Evolutionary conservation across 148 eudicot species (phyloP), one percentile per base, ranked within the genome.

Genomic region (Suaeda aralocaspica): DNA sequence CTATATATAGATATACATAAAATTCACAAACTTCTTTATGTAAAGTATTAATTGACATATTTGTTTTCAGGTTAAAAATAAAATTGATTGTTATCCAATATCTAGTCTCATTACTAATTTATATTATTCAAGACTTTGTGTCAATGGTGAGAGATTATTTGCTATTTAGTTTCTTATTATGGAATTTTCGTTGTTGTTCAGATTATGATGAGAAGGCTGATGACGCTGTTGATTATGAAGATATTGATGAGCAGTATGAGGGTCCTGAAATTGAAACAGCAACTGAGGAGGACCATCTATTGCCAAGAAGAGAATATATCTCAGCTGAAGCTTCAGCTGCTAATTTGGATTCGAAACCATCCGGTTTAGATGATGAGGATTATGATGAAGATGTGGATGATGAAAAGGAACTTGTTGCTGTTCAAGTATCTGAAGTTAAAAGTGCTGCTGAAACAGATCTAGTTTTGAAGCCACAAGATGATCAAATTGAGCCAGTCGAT

Each of bases 201-300:
- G 99, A 86, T 82, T 94, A 94, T 76, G 88, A 89, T 73, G 87
- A 87, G 76, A 94, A 94, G 76, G 99, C 97, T 59, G 99, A 81
- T 80, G 92, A 94, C 80, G 99, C 99, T 33, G 86, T 94, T 82
- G 96, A 94, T 78, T 94, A 94, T 82, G 96, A 91, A 78, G 99
- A 94, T 76, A 84, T 94, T 75, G 93, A 94, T 59, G 99, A 94
- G 75, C 89, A 91, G 72, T 94, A 94, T 71, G 99, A 94, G 74
- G 99, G 99, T 67, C 99, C 99, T 55, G 99, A 94, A 83, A 80
- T 78, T 73, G 89, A 87, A 74, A 77, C 87, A 72, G 80, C 82
- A 57, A 87, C 97, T 8, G 99, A 94, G 82, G 99, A 94, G 83
- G 99, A 94, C 70, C 83, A 83, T 81, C 74, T 94, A 69, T 77